phyloP scores from a whole-genome alignment of 306 rosid genomes.

The Elaeagnus macrophylla region DNA sequence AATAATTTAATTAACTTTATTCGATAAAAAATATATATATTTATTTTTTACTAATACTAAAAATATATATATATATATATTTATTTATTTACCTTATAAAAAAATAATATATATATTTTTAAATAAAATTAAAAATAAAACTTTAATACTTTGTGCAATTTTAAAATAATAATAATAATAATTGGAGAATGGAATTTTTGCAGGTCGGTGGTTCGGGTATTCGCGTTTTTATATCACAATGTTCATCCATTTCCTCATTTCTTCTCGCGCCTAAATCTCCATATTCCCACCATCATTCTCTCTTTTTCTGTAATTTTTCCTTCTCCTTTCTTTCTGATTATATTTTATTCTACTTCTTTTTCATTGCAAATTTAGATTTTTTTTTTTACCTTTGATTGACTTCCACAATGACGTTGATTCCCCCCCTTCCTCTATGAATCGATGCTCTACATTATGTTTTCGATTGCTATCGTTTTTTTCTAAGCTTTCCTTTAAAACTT shows the following conservation, averaged over 20 bases:
- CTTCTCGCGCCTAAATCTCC: conserved; percentile 22
- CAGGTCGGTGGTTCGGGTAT: conserved; percentile 36
- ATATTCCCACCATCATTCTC: conserved; percentile 22
- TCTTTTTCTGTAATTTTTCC: conserved; percentile 26
- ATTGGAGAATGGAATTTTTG: conserved; percentile 38
- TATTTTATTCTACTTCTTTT: background rate
- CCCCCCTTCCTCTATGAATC: background rate
- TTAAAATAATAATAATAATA: too few relatives aligned
- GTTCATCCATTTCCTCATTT: conserved; percentile 15
- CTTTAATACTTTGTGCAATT: too few relatives aligned
- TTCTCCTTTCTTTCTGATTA: background rate
- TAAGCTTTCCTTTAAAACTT: conserved; percentile 1
- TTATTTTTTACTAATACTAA: too few relatives aligned
- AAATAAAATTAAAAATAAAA: too few relatives aligned
- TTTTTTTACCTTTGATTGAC: background rate
- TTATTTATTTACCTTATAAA: too few relatives aligned
- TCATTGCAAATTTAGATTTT: background rate
- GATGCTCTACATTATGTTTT: conserved; percentile 5
- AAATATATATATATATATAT: too few relatives aligned
- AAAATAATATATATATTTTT: too few relatives aligned
- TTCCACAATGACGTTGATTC: conserved; percentile 3
- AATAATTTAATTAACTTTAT: too few relatives aligned
- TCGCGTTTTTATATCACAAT: conserved; percentile 51
- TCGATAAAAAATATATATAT: too few relatives aligned
- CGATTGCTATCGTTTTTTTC: conserved; percentile 7